Evolutionary conservation across 78 protist species (phyloP).

Genomic region (Polysphondylium violaceum): DNA sequence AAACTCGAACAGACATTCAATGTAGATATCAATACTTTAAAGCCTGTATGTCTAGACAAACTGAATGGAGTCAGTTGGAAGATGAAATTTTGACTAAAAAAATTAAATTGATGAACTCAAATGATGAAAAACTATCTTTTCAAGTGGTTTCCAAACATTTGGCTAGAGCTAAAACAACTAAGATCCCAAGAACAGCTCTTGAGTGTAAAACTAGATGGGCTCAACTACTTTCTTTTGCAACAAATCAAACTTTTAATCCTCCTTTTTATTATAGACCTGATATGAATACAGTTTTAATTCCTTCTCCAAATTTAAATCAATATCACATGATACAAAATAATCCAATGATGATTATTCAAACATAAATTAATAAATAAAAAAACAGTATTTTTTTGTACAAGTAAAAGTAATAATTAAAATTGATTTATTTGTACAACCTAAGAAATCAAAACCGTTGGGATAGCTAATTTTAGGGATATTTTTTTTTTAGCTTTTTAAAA

Average conservation of each 20-base stretch:
- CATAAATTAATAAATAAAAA: background rate
- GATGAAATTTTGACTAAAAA: slow-evolving; percentile 34
- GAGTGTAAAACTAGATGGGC: slow-evolving; percentile 45
- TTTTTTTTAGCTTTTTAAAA: no score
- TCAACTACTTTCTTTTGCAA: background rate
- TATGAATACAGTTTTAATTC: background rate
- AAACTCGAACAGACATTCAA: slow-evolving; percentile 65
- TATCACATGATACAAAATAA: background rate
- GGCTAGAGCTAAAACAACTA: slow-evolving; percentile 64
- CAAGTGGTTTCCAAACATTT: slow-evolving; percentile 57
- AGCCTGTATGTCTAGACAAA: slow-evolving; percentile 39
- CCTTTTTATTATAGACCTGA: background rate
- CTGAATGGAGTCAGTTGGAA: slow-evolving; percentile 24
- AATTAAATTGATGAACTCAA: background rate
- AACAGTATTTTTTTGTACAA: no score
- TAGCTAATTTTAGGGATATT: no score
- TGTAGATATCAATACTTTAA: slow-evolving; percentile 61
- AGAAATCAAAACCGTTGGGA: no score
- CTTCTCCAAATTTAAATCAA: background rate
- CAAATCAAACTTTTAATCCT: background rate
- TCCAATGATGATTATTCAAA: background rate
- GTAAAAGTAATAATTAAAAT: no score
- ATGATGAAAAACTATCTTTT: slow-evolving; percentile 18
- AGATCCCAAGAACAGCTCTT: slow-evolving; percentile 58
- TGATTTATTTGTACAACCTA: no score